Conservation (phyloP, 352 stramenopile species). For the Globisporangium polare region DNA sequence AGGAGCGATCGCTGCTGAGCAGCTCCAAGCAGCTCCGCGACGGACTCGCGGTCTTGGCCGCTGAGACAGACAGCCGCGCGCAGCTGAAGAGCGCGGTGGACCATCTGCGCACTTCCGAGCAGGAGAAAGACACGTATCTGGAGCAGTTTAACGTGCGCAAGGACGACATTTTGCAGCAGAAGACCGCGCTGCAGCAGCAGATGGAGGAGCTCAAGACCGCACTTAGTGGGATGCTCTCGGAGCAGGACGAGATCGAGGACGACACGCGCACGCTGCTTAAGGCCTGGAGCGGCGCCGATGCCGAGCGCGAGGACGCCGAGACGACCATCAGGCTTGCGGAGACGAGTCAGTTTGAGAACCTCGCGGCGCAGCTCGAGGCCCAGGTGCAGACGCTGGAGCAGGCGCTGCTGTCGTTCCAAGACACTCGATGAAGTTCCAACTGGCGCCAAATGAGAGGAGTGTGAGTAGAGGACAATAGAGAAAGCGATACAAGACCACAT, state of each 20-base stretch:
- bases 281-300: slow-evolving; percentile 33
- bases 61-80: slow-evolving; percentile 28
- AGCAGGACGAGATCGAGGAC: slow-evolving; percentile 57
- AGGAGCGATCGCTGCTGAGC: slow-evolving; percentile 24
- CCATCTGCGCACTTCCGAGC: slow-evolving; percentile 31
- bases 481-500: background rate
- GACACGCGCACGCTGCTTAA: slow-evolving; percentile 23
- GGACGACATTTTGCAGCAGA: slow-evolving; percentile 29
- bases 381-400: slow-evolving; percentile 27
- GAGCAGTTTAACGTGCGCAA: slow-evolving; percentile 26
- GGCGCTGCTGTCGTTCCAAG: slow-evolving; percentile 10
- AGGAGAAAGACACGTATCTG: slow-evolving; percentile 33
- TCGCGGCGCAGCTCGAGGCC: slow-evolving; percentile 17
- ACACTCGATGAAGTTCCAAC: background rate
- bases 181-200: slow-evolving; percentile 40
- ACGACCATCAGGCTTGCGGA: slow-evolving; percentile 63
- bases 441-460: background rate
- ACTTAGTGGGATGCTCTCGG: slow-evolving; percentile 32
- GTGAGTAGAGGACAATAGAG: background rate
- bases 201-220: slow-evolving; percentile 54
- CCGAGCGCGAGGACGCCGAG: slow-evolving; percentile 62
- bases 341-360: slow-evolving; percentile 27
- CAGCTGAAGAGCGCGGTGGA: slow-evolving; percentile 33
- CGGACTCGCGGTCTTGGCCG: slow-evolving; percentile 28
- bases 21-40: slow-evolving; percentile 25